Percentiles rank a stretch among this genome's conserved stretches.
These are phyloP conservation scores for Litchi chinensis DNA, from an alignment of 345 rosid genomes.

Conservation along the genomic window DNA sequence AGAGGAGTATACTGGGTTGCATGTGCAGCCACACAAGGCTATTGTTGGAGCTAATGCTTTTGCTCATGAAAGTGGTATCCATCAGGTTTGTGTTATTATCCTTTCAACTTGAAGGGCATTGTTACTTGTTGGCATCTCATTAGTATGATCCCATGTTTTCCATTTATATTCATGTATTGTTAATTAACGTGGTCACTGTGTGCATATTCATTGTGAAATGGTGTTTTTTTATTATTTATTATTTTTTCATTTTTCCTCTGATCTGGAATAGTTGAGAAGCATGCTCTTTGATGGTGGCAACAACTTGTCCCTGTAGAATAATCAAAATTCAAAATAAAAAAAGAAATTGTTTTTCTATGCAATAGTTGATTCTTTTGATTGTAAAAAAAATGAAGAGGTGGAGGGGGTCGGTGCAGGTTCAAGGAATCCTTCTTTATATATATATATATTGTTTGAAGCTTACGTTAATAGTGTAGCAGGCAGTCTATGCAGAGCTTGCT, in stretches of 20 bases:
- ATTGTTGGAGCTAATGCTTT: constrained; percentile 97
- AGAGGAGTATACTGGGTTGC: constrained; percentile 90
- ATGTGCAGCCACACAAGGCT: constrained; percentile 93
- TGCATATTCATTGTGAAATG: neutral
- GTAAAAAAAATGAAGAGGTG: no score
- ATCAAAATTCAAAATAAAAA: neutral
- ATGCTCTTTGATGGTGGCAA: neutral
- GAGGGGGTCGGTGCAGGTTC: no score
- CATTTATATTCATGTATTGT: neutral
- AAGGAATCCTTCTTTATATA: no score
- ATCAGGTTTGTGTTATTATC: constrained; percentile 58
- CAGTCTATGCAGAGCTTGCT: neutral
- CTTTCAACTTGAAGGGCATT: neutral
- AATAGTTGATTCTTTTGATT: no score
- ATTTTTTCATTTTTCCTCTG: neutral
- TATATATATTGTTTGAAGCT: neutral
- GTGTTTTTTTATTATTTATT: neutral
- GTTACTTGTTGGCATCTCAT: neutral
- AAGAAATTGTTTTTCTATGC: no score
- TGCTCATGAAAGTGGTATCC: constrained; percentile 97
- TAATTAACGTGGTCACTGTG: neutral
- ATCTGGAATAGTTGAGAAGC: neutral
- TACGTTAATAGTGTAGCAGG: neutral
- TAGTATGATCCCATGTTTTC: neutral
- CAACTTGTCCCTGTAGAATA: neutral